These are phyloP conservation scores for Pterocarpus macrocarpus DNA, from an alignment of 306 rosid genomes.

Conservation along the genomic window DNA sequence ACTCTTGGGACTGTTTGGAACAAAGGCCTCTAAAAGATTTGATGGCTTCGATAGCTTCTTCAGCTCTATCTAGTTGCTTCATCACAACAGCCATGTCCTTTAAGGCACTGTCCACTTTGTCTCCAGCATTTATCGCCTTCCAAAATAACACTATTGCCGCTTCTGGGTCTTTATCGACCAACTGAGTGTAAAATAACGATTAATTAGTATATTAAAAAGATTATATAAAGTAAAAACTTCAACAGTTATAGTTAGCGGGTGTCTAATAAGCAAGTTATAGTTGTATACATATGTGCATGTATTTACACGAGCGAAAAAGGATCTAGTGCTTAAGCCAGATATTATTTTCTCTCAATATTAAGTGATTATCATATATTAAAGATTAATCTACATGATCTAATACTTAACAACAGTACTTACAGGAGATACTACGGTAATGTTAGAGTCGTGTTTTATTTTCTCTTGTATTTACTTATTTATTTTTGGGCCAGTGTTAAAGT, in stretches of 20 bases:
- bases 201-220: neutral
- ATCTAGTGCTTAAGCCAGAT: neutral
- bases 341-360: neutral
- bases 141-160: conserved; percentile 76
- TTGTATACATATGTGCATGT: neutral
- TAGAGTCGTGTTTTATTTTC: neutral
- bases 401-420: neutral
- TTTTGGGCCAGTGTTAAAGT: neutral
- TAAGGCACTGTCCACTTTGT: conserved; percentile 85
- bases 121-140: conserved; percentile 93
- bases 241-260: neutral
- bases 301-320: neutral
- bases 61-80: conserved; percentile 87
- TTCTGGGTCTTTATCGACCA: conserved; percentile 84
- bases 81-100: conserved; percentile 97
- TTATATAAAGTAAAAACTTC: neutral
- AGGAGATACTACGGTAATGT: neutral
- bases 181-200: conserved; percentile 47
- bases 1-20: conserved; percentile 86
- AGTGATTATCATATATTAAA: neutral
- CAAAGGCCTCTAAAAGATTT: conserved; percentile 73
- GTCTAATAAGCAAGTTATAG: neutral
- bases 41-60: conserved; percentile 95
- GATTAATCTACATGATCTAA: neutral
- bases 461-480: neutral